Evolutionary conservation across 176 grass and related monocot species (phyloP).

Genomic region (Miscanthus lutarioriparius): DNA sequence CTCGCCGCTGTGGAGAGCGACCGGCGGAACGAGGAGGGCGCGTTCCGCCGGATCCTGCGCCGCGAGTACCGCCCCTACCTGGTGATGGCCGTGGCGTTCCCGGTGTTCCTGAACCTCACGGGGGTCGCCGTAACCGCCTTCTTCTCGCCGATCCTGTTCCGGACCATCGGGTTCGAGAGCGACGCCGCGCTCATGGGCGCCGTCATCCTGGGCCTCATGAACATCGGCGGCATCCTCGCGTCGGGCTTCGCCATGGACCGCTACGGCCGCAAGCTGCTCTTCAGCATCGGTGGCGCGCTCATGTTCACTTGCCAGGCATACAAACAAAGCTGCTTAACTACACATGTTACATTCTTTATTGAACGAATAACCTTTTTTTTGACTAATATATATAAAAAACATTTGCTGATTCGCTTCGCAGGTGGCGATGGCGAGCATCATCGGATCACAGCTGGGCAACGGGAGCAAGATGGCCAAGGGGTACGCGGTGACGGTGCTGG

Average conservation of each 20-base stretch:
- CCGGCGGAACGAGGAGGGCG: slow-evolving; percentile 47
- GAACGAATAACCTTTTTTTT: no score
- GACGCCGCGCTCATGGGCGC: slow-evolving; percentile 68
- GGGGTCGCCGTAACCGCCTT: slow-evolving; percentile 70
- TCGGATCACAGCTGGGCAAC: slow-evolving; percentile 49
- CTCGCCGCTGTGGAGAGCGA: slow-evolving; percentile 38
- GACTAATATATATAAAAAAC: no score
- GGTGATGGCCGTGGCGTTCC: slow-evolving; percentile 74
- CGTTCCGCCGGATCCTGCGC: slow-evolving; percentile 61
- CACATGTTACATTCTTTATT: not conserved
- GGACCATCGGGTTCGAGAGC: slow-evolving; percentile 68
- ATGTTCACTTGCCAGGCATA: slow-evolving; percentile 71
- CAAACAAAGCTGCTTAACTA: no score
- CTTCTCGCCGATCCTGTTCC: slow-evolving; percentile 86
- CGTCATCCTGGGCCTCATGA: slow-evolving; percentile 68
- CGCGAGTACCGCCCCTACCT: slow-evolving; percentile 70
- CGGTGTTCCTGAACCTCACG: slow-evolving; percentile 78
- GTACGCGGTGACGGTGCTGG: slow-evolving; percentile 64
- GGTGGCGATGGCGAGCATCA: slow-evolving; percentile 70
- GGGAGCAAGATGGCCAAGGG: slow-evolving; percentile 50
- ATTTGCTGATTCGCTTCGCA: no score
- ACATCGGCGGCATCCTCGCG: slow-evolving; percentile 59
- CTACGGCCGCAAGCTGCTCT: slow-evolving; percentile 73
- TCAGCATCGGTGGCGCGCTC: slow-evolving; percentile 59
- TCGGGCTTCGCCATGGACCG: slow-evolving; percentile 68